Base-by-base conservation (phyloP, 1,284 basidiomycete genomes). In the Tilletia caries region DNA sequence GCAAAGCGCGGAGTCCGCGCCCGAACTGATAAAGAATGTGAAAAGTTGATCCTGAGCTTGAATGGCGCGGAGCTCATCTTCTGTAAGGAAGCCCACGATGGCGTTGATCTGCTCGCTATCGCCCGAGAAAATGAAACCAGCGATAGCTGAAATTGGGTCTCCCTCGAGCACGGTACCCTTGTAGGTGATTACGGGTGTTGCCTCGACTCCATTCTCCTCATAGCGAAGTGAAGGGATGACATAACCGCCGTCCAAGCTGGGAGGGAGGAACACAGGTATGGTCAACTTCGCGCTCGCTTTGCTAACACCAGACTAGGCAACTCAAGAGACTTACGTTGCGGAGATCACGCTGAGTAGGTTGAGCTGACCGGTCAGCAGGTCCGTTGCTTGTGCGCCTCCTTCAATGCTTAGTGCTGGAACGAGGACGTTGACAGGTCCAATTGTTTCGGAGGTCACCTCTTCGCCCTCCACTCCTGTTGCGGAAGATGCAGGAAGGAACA, bases 181-280 rank as follows among this genome's bases (percentile, higher is more conserved):
- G 34, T 66, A 66, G 33, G 6, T 6, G 15, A 43, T 66, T n/a
- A 5, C 18, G n/a, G 13, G 6, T 41, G 37, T 5, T 13, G 46
- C 46, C 20, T 4, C 23, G 23, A 79, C 66, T 62, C 76, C 67
- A 64, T 70, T 68, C 71, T 78, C 74, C 68, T 76, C 68, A 67
- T 75, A 76, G 18, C 70, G 32, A 33, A 81, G 68, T 62, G 67
- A 72, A 3, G 71, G 71, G 3, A 71, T 67, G 3, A 68, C 41
- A 69, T 78, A 79, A 65, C 73, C 71, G 67, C 74, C 73, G 62
- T 70, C 72, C 1, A 66, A 69, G n/a, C 65, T 67, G 33, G 41
- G 43, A 3, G n/a, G n/a, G n/a, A n/a, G n/a, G n/a, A n/a, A n/a
- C n/a, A n/a, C n/a, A n/a, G n/a, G n/a, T n/a, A n/a, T n/a, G n/a